phyloP scores from a whole-genome alignment of 257 asterid species.

The Jasminum sambac region DNA sequence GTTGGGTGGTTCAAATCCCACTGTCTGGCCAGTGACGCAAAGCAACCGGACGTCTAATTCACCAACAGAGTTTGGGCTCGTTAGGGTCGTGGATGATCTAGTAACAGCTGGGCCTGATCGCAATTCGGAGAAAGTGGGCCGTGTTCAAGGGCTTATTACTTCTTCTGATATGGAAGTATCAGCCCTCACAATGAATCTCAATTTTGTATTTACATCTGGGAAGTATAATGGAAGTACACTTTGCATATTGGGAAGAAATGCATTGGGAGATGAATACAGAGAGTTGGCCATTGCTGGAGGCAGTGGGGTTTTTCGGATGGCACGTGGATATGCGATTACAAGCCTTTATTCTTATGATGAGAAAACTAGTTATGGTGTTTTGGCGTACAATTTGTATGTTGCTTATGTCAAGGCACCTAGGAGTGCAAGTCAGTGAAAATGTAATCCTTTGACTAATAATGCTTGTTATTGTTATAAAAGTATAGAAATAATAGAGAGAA shows the following conservation, averaged over 20 bases:
- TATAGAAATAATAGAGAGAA: too few species aligned
- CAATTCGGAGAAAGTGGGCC: neutral
- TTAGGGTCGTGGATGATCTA: neutral
- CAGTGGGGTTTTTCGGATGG: constrained; percentile 15
- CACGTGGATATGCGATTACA: constrained; percentile 2
- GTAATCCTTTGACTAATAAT: neutral
- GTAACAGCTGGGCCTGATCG: neutral
- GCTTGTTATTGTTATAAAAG: too few species aligned
- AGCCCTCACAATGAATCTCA: neutral
- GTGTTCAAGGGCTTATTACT: neutral
- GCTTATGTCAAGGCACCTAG: neutral
- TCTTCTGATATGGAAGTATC: neutral
- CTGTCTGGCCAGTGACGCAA: constrained; percentile 35
- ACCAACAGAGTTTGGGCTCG: neutral
- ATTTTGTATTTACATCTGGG: neutral
- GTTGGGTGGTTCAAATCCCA: constrained; percentile 22
- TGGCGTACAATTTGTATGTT: neutral
- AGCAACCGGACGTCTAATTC: constrained; percentile 30
- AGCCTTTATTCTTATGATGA: neutral
- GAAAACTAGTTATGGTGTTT: neutral
- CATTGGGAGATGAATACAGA: neutral
- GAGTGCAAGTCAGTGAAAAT: neutral
- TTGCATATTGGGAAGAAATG: neutral
- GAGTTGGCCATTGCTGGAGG: constrained; percentile 1
- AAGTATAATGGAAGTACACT: neutral